Evolutionary conservation across 2,329 filamentous ascomycete species (phyloP), one percentile per base, ranked within the genome.

Genomic region (Fusarium oxysporum): DNA sequence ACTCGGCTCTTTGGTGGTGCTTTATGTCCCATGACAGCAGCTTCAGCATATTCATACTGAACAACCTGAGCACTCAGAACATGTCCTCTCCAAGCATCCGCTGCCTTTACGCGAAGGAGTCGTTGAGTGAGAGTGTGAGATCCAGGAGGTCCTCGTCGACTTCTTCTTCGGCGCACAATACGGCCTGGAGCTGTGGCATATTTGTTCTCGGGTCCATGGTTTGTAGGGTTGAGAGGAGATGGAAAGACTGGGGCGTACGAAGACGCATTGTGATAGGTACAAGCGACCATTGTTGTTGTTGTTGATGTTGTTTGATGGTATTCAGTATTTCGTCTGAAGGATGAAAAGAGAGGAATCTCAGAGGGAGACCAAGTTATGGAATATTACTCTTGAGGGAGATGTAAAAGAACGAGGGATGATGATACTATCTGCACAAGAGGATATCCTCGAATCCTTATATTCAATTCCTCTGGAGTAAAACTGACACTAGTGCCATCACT

Each of bases 91-190:
- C 83, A 85, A 10, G 83, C 84, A 59, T 78, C 78, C 9, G 81
- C 83, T 3, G 83, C 85, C 70, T 85, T 85, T 62, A 81, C 78
- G 33, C 84, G 79, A 63, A 86, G 80, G 23, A 86, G 73, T 35
- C 78, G 78, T 71, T 85, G 79, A 1, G 83, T 81, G 28, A 84
- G 83, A 64, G 84, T 85, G 58, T 80, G 72, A 28, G 77, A 76
- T 43, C 71, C 61, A 45, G 69, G 71, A 51, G 68, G 67, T 21
- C 74, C 50, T 54, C 70, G 68, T 40, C 69, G 55, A 43, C 54
- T 62, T 6, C 74, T 68, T 69, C 75, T 76, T 58, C 67, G 68
- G n/a, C 74, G 69, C 28, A 62, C 45, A 37, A 76, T 53, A 9
- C 75, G 75, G 53, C 56, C 56, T 32, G 56, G 51, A 38, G 70